These are phyloP conservation scores for Serpula lacrymans DNA, from an alignment of 768 basidiomycete species.

Conservation along the genomic window DNA sequence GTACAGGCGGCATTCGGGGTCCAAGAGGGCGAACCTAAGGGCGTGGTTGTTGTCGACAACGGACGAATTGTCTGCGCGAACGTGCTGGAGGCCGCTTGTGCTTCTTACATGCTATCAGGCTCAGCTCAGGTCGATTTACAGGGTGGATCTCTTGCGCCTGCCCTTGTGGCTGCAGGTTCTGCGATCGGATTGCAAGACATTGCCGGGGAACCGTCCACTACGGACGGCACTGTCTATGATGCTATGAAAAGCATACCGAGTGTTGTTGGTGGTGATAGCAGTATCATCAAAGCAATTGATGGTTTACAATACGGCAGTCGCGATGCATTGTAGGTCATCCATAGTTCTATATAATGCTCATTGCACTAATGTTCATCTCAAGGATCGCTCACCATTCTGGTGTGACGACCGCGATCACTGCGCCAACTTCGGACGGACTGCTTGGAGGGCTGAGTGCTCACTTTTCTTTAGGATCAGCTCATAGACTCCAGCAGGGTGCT, in stretches of 20 bases:
- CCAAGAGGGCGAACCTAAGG: slow-evolving; percentile 13
- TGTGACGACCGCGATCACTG: slow-evolving; percentile 59
- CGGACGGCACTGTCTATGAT: slow-evolving; percentile 55
- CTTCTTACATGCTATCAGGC: slow-evolving; percentile 10
- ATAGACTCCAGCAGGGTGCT: slow-evolving; percentile 55
- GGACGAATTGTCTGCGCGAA: slow-evolving; percentile 59
- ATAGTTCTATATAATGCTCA: slow-evolving; percentile 10
- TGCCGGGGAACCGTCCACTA: slow-evolving; percentile 49
- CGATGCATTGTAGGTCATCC: slow-evolving; percentile 44
- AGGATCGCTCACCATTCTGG: slow-evolving; percentile 70
- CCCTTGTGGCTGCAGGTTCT: slow-evolving; percentile 61
- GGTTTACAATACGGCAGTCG: slow-evolving; percentile 68
- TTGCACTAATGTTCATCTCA: slow-evolving; percentile 4
- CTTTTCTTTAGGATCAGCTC: slow-evolving; percentile 51
- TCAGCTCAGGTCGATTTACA: slow-evolving; percentile 52
- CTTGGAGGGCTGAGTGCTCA: slow-evolving; percentile 55
- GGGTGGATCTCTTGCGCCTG: slow-evolving; percentile 64
- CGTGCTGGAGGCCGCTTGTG: slow-evolving; percentile 21
- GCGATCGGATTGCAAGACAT: slow-evolving; percentile 67
- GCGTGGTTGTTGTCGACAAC: slow-evolving; percentile 47
- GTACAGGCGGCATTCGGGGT: slow-evolving; percentile 30
- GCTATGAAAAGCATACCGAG: slow-evolving; percentile 39
- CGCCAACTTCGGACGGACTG: slow-evolving; percentile 51
- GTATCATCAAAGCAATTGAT: slow-evolving; percentile 63
- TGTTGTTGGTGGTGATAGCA: slow-evolving; percentile 38